Evolutionary conservation across 352 stramenopile genomes (phyloP).

Genomic region (Phytophthora hibernalis): DNA sequence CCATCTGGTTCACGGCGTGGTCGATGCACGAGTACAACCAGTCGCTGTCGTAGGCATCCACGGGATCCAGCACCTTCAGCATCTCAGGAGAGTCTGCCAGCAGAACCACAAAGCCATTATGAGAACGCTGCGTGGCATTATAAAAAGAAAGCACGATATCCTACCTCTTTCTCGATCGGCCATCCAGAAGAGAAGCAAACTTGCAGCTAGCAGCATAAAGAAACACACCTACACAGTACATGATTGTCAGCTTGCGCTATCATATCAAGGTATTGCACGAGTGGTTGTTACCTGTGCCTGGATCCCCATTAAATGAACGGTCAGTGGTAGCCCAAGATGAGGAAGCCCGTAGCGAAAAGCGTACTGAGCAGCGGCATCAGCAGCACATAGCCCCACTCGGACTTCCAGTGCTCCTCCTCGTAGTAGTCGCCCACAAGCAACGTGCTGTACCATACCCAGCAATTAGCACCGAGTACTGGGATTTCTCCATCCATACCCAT

Average conservation of each 20-base stretch:
- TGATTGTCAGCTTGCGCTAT: neutral
- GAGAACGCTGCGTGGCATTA: neutral
- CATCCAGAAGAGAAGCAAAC: conserved; percentile 73
- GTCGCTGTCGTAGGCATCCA: conserved; percentile 84
- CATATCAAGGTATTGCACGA: neutral
- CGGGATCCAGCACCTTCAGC: conserved; percentile 57
- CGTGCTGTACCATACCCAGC: conserved; percentile 33
- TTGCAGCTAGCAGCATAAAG: conserved; percentile 52
- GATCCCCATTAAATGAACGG: conserved; percentile 62
- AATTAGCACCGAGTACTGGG: conserved; percentile 17
- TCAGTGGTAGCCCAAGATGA: conserved; percentile 75
- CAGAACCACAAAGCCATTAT: conserved; percentile 5
- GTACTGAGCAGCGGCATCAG: conserved; percentile 61
- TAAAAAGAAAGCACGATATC: neutral
- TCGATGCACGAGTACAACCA: conserved; percentile 80
- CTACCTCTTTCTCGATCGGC: conserved; percentile 68
- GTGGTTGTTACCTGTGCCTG: conserved; percentile 44
- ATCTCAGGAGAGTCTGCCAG: conserved; percentile 59
- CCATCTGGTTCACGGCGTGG: conserved; percentile 84
- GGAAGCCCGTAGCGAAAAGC: conserved; percentile 58
- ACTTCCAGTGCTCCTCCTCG: conserved; percentile 62
- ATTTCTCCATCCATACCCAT: neutral
- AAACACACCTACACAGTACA: conserved; percentile 54
- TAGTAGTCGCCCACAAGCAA: conserved; percentile 70
- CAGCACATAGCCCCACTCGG: conserved; percentile 70